Evolutionary conservation across 2,329 filamentous ascomycete genomes (phyloP).

Genomic region (Cordyceps militaris): DNA sequence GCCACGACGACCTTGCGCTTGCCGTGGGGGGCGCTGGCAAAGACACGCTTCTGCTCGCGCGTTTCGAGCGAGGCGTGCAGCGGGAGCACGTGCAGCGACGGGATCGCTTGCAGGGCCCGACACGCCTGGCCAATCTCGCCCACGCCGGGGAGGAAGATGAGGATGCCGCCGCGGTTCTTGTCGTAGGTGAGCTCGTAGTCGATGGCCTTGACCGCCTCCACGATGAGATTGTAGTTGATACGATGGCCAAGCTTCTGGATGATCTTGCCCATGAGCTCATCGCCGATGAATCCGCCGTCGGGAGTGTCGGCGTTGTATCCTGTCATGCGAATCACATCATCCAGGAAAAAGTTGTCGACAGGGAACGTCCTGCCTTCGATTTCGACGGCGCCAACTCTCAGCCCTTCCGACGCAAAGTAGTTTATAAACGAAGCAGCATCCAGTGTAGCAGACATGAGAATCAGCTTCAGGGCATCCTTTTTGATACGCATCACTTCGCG

Average conservation of each 20-base stretch:
- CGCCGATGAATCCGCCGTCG: slow-evolving; percentile 37
- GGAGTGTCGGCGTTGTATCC: slow-evolving; percentile 55
- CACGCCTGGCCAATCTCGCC: slow-evolving; percentile 84
- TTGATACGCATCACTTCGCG: slow-evolving; percentile 70
- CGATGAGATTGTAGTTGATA: slow-evolving; percentile 86
- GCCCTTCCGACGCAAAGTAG: slow-evolving; percentile 67
- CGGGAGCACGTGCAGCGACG: slow-evolving; percentile 67
- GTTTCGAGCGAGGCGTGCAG: slow-evolving; percentile 89
- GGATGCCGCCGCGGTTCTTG: slow-evolving; percentile 68
- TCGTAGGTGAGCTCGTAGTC: slow-evolving; percentile 63
- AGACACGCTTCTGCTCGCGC: slow-evolving; percentile 80
- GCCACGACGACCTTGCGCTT: slow-evolving; percentile 90
- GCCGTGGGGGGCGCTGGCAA: slow-evolving; percentile 65
- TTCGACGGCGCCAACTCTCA: slow-evolving; percentile 71
- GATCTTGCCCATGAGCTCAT: slow-evolving; percentile 57
- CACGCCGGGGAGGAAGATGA: slow-evolving; percentile 92
- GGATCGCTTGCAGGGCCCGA: slow-evolving; percentile 55
- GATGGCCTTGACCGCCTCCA: slow-evolving; percentile 72
- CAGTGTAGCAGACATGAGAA: slow-evolving; percentile 94
- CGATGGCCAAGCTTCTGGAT: slow-evolving; percentile 70
- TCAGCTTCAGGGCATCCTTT: slow-evolving; percentile 75
- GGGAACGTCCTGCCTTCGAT: slow-evolving; percentile 87
- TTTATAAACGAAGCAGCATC: slow-evolving; percentile 78
- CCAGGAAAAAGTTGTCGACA: slow-evolving; percentile 82
- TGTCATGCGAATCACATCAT: slow-evolving; percentile 77